These are phyloP conservation scores for Phytophthora constricta DNA, from an alignment of 352 stramenopile genomes.

Conservation along the genomic window DNA sequence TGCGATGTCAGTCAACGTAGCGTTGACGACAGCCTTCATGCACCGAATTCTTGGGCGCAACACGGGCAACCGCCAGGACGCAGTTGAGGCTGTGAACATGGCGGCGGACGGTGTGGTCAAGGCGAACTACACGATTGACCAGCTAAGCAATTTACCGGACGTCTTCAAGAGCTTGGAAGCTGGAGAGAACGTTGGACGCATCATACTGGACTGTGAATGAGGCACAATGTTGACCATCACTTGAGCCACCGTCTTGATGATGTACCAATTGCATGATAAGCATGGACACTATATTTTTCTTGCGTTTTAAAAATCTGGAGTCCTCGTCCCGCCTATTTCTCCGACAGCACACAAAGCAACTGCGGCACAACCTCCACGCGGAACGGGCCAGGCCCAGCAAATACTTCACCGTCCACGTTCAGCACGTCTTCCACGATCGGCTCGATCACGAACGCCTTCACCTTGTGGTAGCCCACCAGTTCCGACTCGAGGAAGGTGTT, in stretches of 20 bases:
- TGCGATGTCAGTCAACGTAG: slow-evolving; percentile 30
- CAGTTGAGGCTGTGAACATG: slow-evolving; percentile 33
- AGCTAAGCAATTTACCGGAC: slow-evolving; percentile 20
- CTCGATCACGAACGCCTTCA: slow-evolving; percentile 82
- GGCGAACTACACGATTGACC: slow-evolving; percentile 27
- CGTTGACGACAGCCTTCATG: slow-evolving; percentile 11
- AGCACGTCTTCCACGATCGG: slow-evolving; percentile 65
- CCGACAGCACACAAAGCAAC: slow-evolving; percentile 73
- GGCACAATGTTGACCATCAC: too few relatives aligned
- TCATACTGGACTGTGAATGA: slow-evolving; percentile 36
- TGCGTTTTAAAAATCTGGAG: too few relatives aligned
- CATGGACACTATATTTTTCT: too few relatives aligned
- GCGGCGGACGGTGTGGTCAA: slow-evolving; percentile 33
- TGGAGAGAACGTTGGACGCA: slow-evolving; percentile 25
- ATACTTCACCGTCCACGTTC: slow-evolving; percentile 83
- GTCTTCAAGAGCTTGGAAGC: slow-evolving; percentile 33
- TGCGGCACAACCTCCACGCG: slow-evolving; percentile 78
- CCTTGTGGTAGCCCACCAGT: slow-evolving; percentile 76
- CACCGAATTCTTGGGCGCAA: slow-evolving; percentile 10
- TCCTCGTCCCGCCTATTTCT: too few relatives aligned
- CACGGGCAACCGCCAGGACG: slow-evolving; percentile 37
- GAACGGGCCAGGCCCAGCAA: slow-evolving; percentile 63
- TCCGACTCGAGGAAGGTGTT: slow-evolving; percentile 66
- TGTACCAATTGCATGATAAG: too few relatives aligned
- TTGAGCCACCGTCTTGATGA: too few relatives aligned